A percentile compares a stretch with the other conserved stretches of the same genome.
Evolutionary conservation across 2,329 filamentous ascomycete genomes (phyloP).

Genomic region (Tolypocladium nubicola): DNA sequence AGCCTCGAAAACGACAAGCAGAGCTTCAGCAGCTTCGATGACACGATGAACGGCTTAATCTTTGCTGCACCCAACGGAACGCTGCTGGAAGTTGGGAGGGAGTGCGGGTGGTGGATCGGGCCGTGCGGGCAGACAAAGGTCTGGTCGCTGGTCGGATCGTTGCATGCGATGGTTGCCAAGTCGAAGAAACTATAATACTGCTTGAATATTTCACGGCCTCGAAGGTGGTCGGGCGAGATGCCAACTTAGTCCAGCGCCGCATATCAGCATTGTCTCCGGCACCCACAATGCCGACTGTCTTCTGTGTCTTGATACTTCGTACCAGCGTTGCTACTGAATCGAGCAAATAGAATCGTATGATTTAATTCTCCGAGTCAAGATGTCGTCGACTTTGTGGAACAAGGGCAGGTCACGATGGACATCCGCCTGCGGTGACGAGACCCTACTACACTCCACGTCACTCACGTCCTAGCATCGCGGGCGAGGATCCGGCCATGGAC

Average conservation of each 20-base stretch:
- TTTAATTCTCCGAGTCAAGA: neutral
- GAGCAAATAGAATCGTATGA: neutral
- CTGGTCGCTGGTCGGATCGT: neutral
- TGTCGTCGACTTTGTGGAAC: neutral
- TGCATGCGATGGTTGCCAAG: neutral
- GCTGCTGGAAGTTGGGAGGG: neutral
- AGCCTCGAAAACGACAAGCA: neutral
- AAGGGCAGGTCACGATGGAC: neutral
- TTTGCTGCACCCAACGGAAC: neutral
- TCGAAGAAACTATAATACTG: neutral
- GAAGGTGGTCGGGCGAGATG: neutral
- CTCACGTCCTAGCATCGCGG: neutral
- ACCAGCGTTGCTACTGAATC: neutral
- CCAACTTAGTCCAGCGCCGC: neutral
- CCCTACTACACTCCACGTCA: neutral
- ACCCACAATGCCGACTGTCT: neutral
- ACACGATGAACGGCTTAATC: neutral
- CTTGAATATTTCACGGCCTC: neutral
- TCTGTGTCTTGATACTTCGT: neutral
- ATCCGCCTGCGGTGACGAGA: neutral
- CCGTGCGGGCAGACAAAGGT: neutral
- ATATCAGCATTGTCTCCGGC: neutral
- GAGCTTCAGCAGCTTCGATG: neutral
- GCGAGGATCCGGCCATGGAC: neutral
- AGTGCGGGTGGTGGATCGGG: slow-evolving; percentile 1